These are phyloP conservation scores for Lachnellula hyalina DNA, from an alignment of 2,329 filamentous ascomycete genomes.

Conservation along the genomic window DNA sequence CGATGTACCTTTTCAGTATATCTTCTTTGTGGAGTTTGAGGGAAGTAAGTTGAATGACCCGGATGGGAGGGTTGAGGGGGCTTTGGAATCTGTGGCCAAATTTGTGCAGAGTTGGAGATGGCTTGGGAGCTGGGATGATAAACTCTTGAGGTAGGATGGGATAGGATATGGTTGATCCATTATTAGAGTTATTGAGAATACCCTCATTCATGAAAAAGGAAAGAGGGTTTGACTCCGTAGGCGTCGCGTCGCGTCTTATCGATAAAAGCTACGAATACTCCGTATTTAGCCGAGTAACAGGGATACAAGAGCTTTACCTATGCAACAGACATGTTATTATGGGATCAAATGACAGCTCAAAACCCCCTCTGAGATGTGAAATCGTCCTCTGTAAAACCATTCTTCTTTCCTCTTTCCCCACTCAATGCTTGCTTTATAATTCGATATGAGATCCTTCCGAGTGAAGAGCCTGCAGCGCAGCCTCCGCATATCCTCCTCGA, in stretches of 20 bases:
- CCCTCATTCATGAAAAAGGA: neutral
- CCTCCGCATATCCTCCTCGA: neutral
- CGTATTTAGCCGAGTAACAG: neutral
- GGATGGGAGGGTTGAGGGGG: conserved; percentile 53
- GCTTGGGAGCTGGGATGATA: conserved; percentile 61
- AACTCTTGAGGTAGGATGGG: conserved; percentile 4
- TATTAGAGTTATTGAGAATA: neutral
- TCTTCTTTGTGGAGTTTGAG: conserved; percentile 91
- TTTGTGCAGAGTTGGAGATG: conserved; percentile 61
- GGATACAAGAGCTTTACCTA: neutral
- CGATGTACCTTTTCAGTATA: conserved; percentile 74
- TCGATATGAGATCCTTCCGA: neutral
- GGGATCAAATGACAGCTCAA: neutral
- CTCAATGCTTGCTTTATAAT: neutral
- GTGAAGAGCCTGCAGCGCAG: too few relatives aligned
- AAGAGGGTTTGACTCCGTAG: neutral
- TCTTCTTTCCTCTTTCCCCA: neutral
- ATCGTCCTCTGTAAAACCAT: neutral
- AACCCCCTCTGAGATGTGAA: too few relatives aligned
- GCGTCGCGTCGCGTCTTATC: conserved; percentile 13
- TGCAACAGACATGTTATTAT: neutral
- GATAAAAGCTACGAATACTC: conserved; percentile 11
- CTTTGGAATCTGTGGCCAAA: conserved; percentile 51
- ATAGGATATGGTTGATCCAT: neutral
- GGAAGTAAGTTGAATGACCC: conserved; percentile 51